Evolutionary conservation across 2,329 filamentous ascomycete species (phyloP), one percentile per base, ranked within the genome.

Genomic region (Aspergillus nomiae): DNA sequence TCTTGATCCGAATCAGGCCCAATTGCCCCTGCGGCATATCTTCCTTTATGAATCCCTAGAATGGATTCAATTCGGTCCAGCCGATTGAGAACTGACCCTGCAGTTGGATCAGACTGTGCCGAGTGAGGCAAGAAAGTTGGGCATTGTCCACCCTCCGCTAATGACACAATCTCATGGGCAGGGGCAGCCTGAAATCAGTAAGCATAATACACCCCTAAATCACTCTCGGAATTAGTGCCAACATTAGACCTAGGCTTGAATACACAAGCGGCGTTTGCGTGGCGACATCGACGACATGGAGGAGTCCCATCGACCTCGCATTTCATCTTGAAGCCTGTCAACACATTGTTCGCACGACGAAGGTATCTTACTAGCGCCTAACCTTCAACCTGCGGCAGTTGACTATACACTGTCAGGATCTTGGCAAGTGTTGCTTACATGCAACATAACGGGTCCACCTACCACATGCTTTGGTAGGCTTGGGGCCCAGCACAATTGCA

Each of bases 391-490:
- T 68, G 56, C 71, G 70, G 56, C 72, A 74, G 63, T 74, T 73
- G 63, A 74, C 72, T 74, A 34, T n/a, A 43, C 14, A 36, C 14
- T 16, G 53, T 69, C 62, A 70, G 63, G 41, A 51, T 30, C 56
- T 50, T 34, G 32, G 19, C 56, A 26, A 59, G 38, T 38, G 50
- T 59, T 12, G 48, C 19, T 38, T n/a, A 3, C 30, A 51, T 41
- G 45, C 45, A 59, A 19, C 53, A 16, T 43, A 32, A 26, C 21
- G 30, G 59, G 34, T 48, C 50, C 45, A 69, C 72, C 67, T 55
- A 73, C 72, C 70, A 63, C 72, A 74, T 38, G 72, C 71, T 61
- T 74, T 74, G n/a, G 71, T 74, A 43, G 72, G 72, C 65, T 71
- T 74, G 7, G 72, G 72, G 5, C 69, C 72, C 41, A 69, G 43